Conservation (phyloP, 805 yeast genomes). For the Barnettozyma pratensis region DNA sequence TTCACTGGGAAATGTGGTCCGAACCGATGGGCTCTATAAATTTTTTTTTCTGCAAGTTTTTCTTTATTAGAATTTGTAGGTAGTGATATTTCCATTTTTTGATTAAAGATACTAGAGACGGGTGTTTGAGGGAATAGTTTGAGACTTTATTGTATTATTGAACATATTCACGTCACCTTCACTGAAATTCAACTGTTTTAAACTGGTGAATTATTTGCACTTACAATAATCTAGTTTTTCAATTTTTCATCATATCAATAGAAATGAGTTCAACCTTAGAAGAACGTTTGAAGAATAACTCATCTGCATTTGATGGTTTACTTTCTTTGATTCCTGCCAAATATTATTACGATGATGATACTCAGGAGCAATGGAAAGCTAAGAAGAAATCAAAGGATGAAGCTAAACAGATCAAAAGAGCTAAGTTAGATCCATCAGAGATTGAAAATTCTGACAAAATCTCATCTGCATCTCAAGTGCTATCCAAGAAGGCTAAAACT, state of each 20-base stretch:
- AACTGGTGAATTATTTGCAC: no score
- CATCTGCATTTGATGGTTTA: constrained; percentile 82
- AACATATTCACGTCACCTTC: not conserved
- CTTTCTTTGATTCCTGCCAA: constrained; percentile 91
- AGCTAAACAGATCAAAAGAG: constrained; percentile 51
- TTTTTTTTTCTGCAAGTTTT: constrained; percentile 3
- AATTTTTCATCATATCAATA: not conserved
- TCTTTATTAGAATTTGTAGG: not conserved
- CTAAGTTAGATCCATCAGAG: constrained; percentile 69
- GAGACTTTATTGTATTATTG: no score
- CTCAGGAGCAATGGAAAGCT: constrained; percentile 86
- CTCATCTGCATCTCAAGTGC: constrained; percentile 54
- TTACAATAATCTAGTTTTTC: not conserved
- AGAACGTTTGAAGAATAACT: constrained; percentile 73
- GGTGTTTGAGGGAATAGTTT: no score
- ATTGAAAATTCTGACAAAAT: constrained; percentile 42
- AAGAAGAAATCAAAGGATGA: constrained; percentile 72
- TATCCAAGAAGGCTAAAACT: constrained; percentile 45
- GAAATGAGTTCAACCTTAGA: constrained; percentile 55
- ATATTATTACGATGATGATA: constrained; percentile 87
- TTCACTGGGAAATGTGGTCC: not conserved
- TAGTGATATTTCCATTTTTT: no score
- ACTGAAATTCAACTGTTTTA: not conserved
- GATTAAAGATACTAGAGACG: no score
- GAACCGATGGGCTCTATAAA: constrained; percentile 8